Percentiles rank a stretch among this genome's conserved stretches.
Conservation (phyloP, 2,329 filamentous ascomycete genomes). For the Pyricularia grisea region DNA sequence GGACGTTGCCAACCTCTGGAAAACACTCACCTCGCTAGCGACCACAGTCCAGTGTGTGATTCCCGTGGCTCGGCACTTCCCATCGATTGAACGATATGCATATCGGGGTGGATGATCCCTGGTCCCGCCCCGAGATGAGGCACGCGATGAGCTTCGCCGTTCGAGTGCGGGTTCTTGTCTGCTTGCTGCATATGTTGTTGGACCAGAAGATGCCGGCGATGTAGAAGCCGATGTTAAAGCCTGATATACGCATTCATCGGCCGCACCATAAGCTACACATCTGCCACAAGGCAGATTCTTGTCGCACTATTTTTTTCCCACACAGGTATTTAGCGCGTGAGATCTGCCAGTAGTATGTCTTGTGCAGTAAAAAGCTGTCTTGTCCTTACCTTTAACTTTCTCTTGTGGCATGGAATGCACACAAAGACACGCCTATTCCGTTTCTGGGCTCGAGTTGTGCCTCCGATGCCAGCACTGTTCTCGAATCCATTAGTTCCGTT, state of each 20-base stretch:
- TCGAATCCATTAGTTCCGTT: conserved; percentile 9
- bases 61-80: conserved; percentile 7
- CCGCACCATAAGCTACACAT: conserved; percentile 13
- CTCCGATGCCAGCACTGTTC: conserved; percentile 3
- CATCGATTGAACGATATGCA: conserved; percentile 6
- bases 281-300: conserved; percentile 17
- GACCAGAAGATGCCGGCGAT: conserved; percentile 4
- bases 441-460: conserved; percentile 12
- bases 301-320: conserved; percentile 10
- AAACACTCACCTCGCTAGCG: conserved; percentile 10
- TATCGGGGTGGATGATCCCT: neutral
- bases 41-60: conserved; percentile 11
- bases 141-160: neutral
- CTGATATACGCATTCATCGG: conserved; percentile 17
- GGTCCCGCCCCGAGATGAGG: neutral
- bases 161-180: neutral
- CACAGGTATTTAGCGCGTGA: neutral
- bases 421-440: conserved; percentile 19
- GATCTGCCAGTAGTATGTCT: neutral
- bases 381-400: conserved; percentile 14
- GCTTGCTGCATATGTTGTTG: neutral
- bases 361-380: neutral
- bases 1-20: neutral
- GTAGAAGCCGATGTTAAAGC: conserved; percentile 7
- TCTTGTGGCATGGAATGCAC: conserved; percentile 18